phyloP scores from a whole-genome alignment of 2,329 filamentous ascomycete genomes.

The Arachnomyces sp. region DNA sequence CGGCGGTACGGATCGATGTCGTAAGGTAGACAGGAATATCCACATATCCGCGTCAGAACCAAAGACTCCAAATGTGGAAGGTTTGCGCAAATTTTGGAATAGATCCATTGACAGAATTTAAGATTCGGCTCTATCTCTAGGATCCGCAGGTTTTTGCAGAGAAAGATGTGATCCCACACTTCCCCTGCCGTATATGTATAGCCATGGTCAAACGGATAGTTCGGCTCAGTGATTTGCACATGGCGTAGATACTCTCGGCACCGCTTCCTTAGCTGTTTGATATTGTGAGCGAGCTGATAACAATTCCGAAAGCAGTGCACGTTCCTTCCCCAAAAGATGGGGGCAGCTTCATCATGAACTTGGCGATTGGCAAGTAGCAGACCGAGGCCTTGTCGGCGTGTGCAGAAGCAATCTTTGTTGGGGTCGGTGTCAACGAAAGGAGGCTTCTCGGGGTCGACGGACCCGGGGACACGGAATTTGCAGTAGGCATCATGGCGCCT shows the following conservation, averaged over 20 bases:
- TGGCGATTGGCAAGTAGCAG: constrained; percentile 16
- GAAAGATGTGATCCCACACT: not conserved
- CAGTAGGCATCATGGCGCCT: constrained; percentile 2
- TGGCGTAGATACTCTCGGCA: not conserved
- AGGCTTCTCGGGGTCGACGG: not conserved
- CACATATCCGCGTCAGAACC: not conserved
- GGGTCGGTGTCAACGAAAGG: not conserved
- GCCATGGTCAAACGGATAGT: no score
- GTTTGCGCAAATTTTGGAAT: not conserved
- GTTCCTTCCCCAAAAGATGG: constrained; percentile 10
- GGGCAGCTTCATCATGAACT: constrained; percentile 14
- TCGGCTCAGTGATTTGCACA: no score
- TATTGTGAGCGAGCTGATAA: not conserved
- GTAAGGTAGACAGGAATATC: no score
- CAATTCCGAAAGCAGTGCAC: not conserved
- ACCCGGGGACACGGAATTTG: not conserved
- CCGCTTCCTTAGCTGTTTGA: not conserved
- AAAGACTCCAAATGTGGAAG: constrained; percentile 1
- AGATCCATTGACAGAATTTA: not conserved
- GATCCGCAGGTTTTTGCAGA: constrained; percentile 1
- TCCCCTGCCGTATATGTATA: no score
- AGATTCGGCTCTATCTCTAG: not conserved
- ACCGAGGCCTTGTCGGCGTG: constrained; percentile 1
- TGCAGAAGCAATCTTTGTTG: not conserved
- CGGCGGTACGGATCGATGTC: no score